Conservation (phyloP, 2,329 filamentous ascomycete species). For the Mollisia scopiformis region DNA sequence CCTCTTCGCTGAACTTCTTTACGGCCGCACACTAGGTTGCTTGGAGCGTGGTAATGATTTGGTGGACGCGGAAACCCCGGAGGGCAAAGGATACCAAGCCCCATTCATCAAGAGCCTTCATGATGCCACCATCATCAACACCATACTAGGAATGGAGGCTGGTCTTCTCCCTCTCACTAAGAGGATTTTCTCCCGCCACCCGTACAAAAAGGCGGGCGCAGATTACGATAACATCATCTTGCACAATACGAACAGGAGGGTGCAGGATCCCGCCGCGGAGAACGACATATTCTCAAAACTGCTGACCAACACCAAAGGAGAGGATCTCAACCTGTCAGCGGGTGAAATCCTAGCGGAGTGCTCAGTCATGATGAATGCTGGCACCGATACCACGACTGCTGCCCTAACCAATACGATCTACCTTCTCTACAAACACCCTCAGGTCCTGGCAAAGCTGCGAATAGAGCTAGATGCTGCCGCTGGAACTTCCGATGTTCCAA, state of each 20-base stretch:
- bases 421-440: slow-evolving; percentile 51
- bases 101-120: slow-evolving; percentile 26
- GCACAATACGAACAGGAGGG: slow-evolving; percentile 24
- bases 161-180: slow-evolving; percentile 20
- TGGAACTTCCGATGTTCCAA: slow-evolving; percentile 13
- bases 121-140: slow-evolving; percentile 25
- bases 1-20: slow-evolving; percentile 56
- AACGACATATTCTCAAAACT: slow-evolving; percentile 57
- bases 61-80: slow-evolving; percentile 41
- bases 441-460: slow-evolving; percentile 39
- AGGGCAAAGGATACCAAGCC: slow-evolving; percentile 21
- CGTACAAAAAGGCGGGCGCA: slow-evolving; percentile 22
- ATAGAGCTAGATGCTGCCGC: too few species aligned
- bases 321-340: slow-evolving; percentile 49
- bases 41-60: slow-evolving; percentile 51
- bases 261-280: slow-evolving; percentile 38
- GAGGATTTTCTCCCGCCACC: slow-evolving; percentile 18
- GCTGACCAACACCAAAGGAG: slow-evolving; percentile 48
- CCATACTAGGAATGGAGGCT: slow-evolving; percentile 25
- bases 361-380: slow-evolving; percentile 51
- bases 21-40: slow-evolving; percentile 50
- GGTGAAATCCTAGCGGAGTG: slow-evolving; percentile 61
- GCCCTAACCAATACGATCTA: slow-evolving; percentile 55
- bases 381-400: slow-evolving; percentile 50
- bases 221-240: slow-evolving; percentile 28